Conservation (phyloP, 2,329 filamentous ascomycete genomes). For the Fusarium annulatum region DNA sequence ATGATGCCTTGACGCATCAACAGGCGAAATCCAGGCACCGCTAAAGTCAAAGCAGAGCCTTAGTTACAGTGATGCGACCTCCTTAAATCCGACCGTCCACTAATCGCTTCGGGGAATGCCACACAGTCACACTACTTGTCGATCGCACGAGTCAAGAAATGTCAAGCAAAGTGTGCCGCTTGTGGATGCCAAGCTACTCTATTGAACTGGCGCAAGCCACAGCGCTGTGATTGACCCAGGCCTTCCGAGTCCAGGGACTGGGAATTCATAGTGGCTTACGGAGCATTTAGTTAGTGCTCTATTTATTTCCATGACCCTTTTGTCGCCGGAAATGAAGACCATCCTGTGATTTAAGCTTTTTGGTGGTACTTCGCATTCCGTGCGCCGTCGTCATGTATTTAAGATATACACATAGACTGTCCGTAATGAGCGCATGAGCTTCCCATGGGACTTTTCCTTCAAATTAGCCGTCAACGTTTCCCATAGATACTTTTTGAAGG, state of each 20-base stretch:
- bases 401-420: too few relatives aligned
- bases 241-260: not conserved
- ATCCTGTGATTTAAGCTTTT: too few relatives aligned
- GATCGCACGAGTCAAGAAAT: not conserved
- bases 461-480: too few relatives aligned
- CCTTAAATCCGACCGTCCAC: not conserved
- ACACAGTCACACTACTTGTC: not conserved
- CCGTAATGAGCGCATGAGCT: too few relatives aligned
- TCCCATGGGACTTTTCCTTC: too few relatives aligned
- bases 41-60: not conserved
- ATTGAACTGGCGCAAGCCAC: not conserved
- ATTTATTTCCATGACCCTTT: too few relatives aligned
- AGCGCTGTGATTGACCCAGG: rapidly evolving
- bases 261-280: not conserved
- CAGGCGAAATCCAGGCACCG: not conserved
- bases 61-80: not conserved
- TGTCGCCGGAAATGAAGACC: too few relatives aligned
- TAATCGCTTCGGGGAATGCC: not conserved
- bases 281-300: too few relatives aligned
- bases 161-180: not conserved
- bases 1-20: not conserved
- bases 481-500: too few relatives aligned
- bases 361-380: too few relatives aligned
- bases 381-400: too few relatives aligned
- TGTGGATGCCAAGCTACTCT: not conserved